These are phyloP conservation scores for Murraya paniculata DNA, from an alignment of 345 rosid genomes.

Conservation along the genomic window DNA sequence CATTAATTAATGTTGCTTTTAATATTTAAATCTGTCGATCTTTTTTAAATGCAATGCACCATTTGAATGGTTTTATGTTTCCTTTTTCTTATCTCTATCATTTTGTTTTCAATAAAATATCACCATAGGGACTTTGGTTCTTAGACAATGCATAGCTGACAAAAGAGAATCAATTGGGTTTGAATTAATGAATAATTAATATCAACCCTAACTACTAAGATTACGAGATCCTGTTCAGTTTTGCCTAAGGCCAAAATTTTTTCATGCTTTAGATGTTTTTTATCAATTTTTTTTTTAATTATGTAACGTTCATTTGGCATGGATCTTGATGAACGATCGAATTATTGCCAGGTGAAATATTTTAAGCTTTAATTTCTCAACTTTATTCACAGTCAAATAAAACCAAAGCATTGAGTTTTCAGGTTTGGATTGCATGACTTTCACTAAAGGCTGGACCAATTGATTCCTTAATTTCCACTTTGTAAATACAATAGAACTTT, in stretches of 20 bases:
- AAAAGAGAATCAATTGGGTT: neutral
- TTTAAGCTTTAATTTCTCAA: too few relatives aligned
- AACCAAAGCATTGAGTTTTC: neutral
- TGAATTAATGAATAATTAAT: neutral
- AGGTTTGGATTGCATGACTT: neutral
- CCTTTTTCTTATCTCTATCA: neutral
- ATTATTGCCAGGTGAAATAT: neutral
- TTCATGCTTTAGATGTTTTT: neutral
- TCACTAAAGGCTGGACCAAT: neutral
- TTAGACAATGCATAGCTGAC: neutral
- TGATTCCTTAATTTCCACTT: neutral
- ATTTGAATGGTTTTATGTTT: too few relatives aligned
- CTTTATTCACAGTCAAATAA: neutral
- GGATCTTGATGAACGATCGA: neutral
- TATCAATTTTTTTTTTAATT: neutral
- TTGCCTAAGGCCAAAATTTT: neutral
- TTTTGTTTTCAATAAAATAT: too few relatives aligned
- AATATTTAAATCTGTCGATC: too few relatives aligned
- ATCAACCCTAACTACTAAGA: neutral
- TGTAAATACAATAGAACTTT: neutral
- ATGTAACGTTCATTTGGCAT: neutral
- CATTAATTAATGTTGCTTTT: too few relatives aligned
- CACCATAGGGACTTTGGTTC: too few relatives aligned
- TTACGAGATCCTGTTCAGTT: conserved; percentile 13
- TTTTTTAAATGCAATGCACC: too few relatives aligned